phyloP scores from a whole-genome alignment of 495 filamentous ascomycete genomes.

The Aspergillus carlsbadensis region DNA sequence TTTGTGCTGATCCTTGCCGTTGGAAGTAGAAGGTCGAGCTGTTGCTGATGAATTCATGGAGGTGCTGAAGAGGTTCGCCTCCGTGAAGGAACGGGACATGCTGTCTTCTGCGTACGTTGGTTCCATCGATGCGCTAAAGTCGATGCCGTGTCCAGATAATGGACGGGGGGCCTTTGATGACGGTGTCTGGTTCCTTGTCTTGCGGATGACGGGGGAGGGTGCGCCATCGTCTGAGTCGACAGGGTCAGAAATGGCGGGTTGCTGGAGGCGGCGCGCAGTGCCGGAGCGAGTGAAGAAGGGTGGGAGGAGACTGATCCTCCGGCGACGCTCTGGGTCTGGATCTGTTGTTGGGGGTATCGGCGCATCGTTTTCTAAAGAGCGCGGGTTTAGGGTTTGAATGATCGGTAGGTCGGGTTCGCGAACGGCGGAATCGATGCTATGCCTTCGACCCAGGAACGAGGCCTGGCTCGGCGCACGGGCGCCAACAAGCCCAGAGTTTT shows the following conservation, averaged over 20 bases:
- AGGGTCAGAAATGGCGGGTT: conserved; percentile 27
- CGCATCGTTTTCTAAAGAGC: conserved; percentile 16
- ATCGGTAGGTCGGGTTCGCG: conserved; percentile 28
- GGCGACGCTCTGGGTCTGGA: conserved; percentile 27
- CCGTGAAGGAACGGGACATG: conserved; percentile 33
- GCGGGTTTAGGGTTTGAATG: conserved; percentile 36
- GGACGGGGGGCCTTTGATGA: conserved; percentile 1
- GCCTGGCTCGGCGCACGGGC: conserved; percentile 25
- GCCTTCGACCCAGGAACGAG: conserved; percentile 27
- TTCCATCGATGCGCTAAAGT: conserved; percentile 4
- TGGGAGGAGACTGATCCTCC: conserved; percentile 37
- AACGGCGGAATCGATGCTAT: conserved; percentile 30
- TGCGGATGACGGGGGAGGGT: conserved; percentile 38
- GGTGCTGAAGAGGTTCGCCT: conserved; percentile 24
- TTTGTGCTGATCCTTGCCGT: conserved; percentile 33
- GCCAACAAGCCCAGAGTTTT: conserved; percentile 19
- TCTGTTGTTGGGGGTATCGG: conserved; percentile 8
- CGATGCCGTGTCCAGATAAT: conserved; percentile 1
- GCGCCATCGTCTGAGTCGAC: conserved; percentile 32
- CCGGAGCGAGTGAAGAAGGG: conserved; percentile 35
- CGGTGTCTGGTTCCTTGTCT: conserved; percentile 17
- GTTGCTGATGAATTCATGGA: conserved; percentile 2
- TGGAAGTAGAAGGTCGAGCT: conserved; percentile 30
- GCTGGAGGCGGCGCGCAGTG: conserved; percentile 26
- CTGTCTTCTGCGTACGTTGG: conserved; percentile 17